Conservation (phyloP, 208 protist species). For the Wallacemonas sp. region DNA sequence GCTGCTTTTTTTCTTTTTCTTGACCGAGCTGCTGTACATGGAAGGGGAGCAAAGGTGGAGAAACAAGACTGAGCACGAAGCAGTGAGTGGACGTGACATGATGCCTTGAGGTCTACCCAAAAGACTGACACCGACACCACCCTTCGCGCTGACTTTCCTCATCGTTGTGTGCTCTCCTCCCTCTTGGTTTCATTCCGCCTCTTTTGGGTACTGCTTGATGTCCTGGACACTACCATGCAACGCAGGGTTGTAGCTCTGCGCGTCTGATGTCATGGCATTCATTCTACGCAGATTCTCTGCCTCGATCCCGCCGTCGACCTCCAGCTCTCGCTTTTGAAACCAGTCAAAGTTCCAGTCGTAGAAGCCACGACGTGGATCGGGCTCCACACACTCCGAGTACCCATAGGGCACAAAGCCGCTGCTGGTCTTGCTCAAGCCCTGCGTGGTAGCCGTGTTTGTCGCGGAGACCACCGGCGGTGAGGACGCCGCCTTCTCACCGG, state of each 20-base stretch:
- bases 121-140: too few relatives aligned
- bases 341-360: slow-evolving; percentile 90
- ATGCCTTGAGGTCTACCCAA: too few relatives aligned
- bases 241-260: not conserved
- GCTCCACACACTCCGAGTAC: slow-evolving; percentile 16
- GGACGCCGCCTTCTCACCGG: not conserved
- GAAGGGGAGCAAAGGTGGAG: not conserved
- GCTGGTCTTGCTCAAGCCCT: not conserved
- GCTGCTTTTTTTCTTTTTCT: slow-evolving; percentile 14
- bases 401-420: not conserved
- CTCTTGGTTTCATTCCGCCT: not conserved
- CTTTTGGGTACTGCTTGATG: not conserved
- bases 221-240: slow-evolving; percentile 11
- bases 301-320: slow-evolving; percentile 33
- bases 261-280: not conserved
- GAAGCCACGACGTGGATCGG: slow-evolving; percentile 23
- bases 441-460: slow-evolving; percentile 1
- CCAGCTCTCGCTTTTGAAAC: slow-evolving; percentile 67
- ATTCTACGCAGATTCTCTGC: not conserved
- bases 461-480: not conserved
- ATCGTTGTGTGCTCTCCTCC: too few relatives aligned
- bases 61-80: slow-evolving; percentile 4
- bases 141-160: too few relatives aligned
- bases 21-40: slow-evolving; percentile 5
- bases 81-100: too few relatives aligned